phyloP scores from a whole-genome alignment of 2,329 filamentous ascomycete species.

The Lachnellula subtilissima region DNA sequence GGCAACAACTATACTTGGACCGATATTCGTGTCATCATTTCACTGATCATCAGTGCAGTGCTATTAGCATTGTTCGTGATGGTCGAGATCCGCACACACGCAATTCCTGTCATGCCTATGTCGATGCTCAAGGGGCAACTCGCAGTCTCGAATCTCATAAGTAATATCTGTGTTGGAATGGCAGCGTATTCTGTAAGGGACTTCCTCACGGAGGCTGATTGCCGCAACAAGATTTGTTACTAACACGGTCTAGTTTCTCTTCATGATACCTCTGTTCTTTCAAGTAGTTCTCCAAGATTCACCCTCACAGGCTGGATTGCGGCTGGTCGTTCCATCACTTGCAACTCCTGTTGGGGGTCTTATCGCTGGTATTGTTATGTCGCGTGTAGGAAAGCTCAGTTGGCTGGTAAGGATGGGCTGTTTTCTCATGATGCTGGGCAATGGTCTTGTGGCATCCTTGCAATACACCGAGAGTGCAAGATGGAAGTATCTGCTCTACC shows the following conservation, averaged over 20 bases:
- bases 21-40: slow-evolving; percentile 43
- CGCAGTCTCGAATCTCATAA: slow-evolving; percentile 50
- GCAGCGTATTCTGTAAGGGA: slow-evolving; percentile 50
- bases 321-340: slow-evolving; percentile 59
- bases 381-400: slow-evolving; percentile 48
- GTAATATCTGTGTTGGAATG: slow-evolving; percentile 57
- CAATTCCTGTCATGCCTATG: slow-evolving; percentile 51
- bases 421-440: slow-evolving; percentile 49
- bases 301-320: slow-evolving; percentile 58
- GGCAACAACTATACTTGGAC: slow-evolving; percentile 52
- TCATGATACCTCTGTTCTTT: slow-evolving; percentile 67
- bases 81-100: slow-evolving; percentile 45
- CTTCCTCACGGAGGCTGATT: neutral
- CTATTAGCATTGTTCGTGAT: slow-evolving; percentile 42
- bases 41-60: slow-evolving; percentile 39
- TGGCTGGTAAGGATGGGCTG: slow-evolving; percentile 48
- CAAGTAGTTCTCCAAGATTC: slow-evolving; percentile 61
- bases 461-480: slow-evolving; percentile 41
- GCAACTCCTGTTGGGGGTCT: slow-evolving; percentile 54
- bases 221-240: neutral
- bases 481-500: slow-evolving; percentile 52
- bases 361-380: slow-evolving; percentile 54
- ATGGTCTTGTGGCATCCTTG: slow-evolving; percentile 46
- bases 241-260: slow-evolving; percentile 46
- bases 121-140: slow-evolving; percentile 52